These are phyloP conservation scores for Aureobasidium sp. DNA, from an alignment of 2,329 filamentous ascomycete species.

Conservation along the genomic window DNA sequence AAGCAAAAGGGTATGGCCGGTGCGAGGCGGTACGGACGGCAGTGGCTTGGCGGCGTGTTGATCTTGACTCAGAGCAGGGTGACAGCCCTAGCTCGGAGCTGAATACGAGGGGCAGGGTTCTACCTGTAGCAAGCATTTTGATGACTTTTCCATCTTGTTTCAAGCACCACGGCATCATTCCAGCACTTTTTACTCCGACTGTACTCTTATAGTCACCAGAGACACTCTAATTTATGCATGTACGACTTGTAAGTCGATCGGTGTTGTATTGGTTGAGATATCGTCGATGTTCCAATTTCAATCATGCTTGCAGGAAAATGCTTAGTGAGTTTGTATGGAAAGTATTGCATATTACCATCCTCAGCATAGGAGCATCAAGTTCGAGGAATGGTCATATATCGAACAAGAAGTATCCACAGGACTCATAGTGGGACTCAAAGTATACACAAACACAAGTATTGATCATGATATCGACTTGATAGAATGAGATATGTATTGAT, in stretches of 20 bases:
- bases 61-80: neutral
- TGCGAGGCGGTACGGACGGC: constrained; percentile 13
- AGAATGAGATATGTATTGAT: neutral
- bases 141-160: neutral
- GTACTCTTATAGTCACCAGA: no score
- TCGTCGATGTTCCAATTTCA: neutral
- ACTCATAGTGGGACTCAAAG: no score
- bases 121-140: neutral
- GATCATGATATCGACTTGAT: neutral
- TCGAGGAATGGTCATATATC: no score
- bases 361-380: no score
- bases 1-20: constrained; percentile 11
- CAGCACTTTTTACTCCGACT: neutral
- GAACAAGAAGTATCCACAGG: rapidly evolving
- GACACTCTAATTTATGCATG: neutral
- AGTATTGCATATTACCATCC: neutral
- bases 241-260: neutral
- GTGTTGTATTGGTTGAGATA: neutral
- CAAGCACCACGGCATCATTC: neutral
- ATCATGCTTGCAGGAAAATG: neutral
- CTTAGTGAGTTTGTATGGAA: neutral
- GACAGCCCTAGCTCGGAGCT: neutral
- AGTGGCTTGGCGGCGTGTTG: constrained; percentile 3
- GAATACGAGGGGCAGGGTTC: neutral
- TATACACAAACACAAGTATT: neutral